Evolutionary conservation across 2,329 filamentous ascomycete species (phyloP), one percentile per base, ranked within the genome.

Genomic region (Trichoderma oligosporum): DNA sequence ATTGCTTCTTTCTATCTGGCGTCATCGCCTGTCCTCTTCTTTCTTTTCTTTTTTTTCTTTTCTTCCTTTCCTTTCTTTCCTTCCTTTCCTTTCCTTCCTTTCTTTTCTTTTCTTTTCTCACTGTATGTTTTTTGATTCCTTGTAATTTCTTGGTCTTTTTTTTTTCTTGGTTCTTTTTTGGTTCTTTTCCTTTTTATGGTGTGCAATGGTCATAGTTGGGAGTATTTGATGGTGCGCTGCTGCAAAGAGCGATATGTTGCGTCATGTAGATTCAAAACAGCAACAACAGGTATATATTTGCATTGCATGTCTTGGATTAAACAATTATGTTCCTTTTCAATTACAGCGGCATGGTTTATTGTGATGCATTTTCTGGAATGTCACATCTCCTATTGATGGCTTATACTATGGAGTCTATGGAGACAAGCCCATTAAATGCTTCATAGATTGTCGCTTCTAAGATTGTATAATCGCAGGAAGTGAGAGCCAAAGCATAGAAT

Each of bases 1-100:
- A 55, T 56, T 59, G 38, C 53, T 54, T 46, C 42, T 52, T 46
- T 57, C 44, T 36, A 33, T 45, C 31, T 56, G 57, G 49, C 48
- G 33, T 35, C 42, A 22, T 38, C 52, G 45, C 35, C 36, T 41
- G 20, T n/a, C 35, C 16, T 39, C 14, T 42, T 5, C 16, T 42
- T 36, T 44, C 31, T 39, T 33, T 45, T n/a, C 11, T 9, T 22
- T 7, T 29, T 41, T 24, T 35, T 46, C 18, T 42, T 46, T 47
- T 46, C 25, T 11, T 45, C 9, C 11, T 9, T 22, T 7, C 22
- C 33, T 24, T 35, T 46, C 18, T 42, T 46, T 47, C 36, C 25
- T 11, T n/a, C 35, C 16, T 39, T 14, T 42, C 5, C 16, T 42
- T 36, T 44, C 31, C 31, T 33, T 45, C 9, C 11, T n/a, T 6